A percentile compares a stretch with the other conserved stretches of the same genome.
phyloP scores from a whole-genome alignment of 208 protist species.

The Jaenimonas drosophilae region DNA sequence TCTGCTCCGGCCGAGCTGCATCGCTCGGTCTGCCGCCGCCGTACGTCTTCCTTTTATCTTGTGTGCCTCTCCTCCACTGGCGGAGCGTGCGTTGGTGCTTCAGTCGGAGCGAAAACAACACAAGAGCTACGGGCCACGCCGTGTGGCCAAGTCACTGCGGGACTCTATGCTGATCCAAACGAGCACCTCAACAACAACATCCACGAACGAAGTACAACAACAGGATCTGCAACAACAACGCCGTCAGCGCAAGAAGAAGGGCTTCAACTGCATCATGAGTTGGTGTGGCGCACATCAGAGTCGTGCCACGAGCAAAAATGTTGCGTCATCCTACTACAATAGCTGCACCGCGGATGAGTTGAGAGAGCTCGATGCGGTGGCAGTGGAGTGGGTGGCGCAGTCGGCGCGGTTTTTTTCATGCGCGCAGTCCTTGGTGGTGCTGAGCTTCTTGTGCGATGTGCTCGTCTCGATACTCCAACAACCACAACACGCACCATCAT shows the following conservation, averaged over 20 bases:
- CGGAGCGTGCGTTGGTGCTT: no score
- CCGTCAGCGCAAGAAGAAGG: conserved; percentile 46
- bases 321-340: not conserved
- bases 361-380: conserved; percentile 20
- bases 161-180: no score
- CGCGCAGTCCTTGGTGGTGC: conserved; percentile 57
- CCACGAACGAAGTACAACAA: no score
- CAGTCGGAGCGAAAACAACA: no score
- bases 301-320: no score
- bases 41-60: not conserved
- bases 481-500: not conserved
- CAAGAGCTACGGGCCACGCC: no score
- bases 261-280: conserved; percentile 44
- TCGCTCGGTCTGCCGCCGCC: no score
- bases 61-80: conserved; percentile 1
- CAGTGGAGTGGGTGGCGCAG: conserved; percentile 41
- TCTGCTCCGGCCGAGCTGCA: no score
- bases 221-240: no score
- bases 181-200: no score
- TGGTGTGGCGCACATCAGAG: conserved; percentile 66
- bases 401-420: conserved; percentile 36
- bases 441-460: conserved; percentile 65
- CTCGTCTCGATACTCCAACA: conserved; percentile 7
- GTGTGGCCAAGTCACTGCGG: no score
- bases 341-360: conserved; percentile 1